Percentiles rank a stretch among this genome's conserved stretches.
Evolutionary conservation across 78 protist genomes (phyloP).

Genomic region (Polysphondylium violaceum): DNA sequence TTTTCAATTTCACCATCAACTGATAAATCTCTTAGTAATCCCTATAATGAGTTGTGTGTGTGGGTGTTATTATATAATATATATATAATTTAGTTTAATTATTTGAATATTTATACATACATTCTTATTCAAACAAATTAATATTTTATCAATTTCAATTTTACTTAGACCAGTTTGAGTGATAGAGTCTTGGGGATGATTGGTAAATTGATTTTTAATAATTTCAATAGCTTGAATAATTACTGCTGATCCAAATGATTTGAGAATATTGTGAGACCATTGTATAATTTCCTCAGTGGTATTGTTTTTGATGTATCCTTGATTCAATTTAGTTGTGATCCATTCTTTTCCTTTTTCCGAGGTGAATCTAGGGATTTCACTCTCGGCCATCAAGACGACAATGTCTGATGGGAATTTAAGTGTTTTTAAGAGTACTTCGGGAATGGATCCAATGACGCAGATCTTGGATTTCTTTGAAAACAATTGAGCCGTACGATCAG

Average conservation of each 20-base stretch:
- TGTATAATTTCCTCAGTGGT: not conserved
- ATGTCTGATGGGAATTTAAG: slow-evolving; percentile 9
- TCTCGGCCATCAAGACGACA: slow-evolving; percentile 1
- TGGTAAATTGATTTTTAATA: not conserved
- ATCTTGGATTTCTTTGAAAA: slow-evolving; percentile 37
- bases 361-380: slow-evolving; percentile 37
- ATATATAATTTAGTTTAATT: not conserved
- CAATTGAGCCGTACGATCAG: slow-evolving; percentile 59
- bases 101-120: slow-evolving; percentile 1
- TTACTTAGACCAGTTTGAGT: not conserved
- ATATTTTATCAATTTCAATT: slow-evolving; percentile 1
- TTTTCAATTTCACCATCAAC: slow-evolving; percentile 2
- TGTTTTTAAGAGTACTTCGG: slow-evolving; percentile 33
- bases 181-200: not conserved
- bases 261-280: slow-evolving; percentile 53
- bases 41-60: too few relatives aligned
- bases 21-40: slow-evolving; percentile 22
- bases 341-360: slow-evolving; percentile 7
- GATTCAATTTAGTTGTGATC: not conserved
- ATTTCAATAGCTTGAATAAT: not conserved
- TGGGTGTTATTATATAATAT: not conserved
- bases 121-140: not conserved
- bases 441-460: slow-evolving; percentile 41
- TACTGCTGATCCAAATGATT: slow-evolving; percentile 38
- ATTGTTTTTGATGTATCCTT: not conserved